These are phyloP conservation scores for Curvularia verruculosa DNA, from an alignment of 2,329 filamentous ascomycete genomes.

Conservation along the genomic window DNA sequence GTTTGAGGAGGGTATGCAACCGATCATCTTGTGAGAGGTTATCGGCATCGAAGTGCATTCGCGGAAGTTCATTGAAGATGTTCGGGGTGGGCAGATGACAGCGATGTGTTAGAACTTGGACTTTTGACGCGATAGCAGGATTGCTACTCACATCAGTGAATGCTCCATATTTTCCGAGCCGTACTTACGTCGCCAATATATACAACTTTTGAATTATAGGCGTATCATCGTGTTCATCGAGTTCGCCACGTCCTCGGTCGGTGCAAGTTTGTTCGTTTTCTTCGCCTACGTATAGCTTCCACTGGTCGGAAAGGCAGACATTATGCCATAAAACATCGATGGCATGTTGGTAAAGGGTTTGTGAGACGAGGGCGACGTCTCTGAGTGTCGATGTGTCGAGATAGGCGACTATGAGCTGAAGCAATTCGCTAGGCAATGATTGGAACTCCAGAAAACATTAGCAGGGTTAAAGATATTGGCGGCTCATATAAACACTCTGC, in stretches of 20 bases:
- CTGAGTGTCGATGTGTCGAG: constrained; percentile 42
- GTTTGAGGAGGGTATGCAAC: constrained; percentile 48
- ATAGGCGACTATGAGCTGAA: constrained; percentile 48
- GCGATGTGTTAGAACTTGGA: constrained; percentile 53
- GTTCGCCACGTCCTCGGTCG: constrained; percentile 22
- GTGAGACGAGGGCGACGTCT: constrained; percentile 43
- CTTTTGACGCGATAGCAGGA: constrained; percentile 50
- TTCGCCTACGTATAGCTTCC: constrained; percentile 33
- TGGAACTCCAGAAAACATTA: constrained; percentile 28
- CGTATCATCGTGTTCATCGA: constrained; percentile 49
- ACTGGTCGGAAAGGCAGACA: constrained; percentile 51
- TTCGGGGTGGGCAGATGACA: constrained; percentile 55
- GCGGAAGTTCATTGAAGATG: constrained; percentile 53
- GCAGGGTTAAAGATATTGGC: background rate
- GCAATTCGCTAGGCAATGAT: constrained; percentile 51
- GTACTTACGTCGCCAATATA: constrained; percentile 48
- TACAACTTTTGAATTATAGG: constrained; percentile 53
- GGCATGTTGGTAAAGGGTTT: constrained; percentile 45
- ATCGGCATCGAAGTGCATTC: constrained; percentile 47
- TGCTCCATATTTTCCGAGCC: background rate
- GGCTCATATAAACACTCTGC: background rate
- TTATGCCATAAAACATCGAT: constrained; percentile 50
- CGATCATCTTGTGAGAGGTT: constrained; percentile 51
- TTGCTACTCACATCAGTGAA: constrained; percentile 39
- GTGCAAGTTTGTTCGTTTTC: constrained; percentile 18